Conservation (phyloP, 805 yeast species). For the Pichia cabralensis region DNA sequence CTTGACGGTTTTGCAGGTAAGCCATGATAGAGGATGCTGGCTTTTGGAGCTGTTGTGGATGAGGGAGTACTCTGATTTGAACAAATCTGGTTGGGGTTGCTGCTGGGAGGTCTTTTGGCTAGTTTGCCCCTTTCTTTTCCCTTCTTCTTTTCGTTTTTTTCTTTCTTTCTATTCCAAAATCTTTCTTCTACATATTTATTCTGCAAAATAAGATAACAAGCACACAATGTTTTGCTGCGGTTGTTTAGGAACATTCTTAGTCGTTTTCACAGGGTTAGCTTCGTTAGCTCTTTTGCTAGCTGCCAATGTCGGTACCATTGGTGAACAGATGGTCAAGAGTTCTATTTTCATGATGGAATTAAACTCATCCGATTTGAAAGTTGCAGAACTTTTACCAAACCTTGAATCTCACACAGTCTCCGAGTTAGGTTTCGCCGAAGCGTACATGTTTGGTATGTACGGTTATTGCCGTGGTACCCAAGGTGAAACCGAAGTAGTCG, state of each 20-base stretch:
- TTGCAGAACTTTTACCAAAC: conserved; percentile 9
- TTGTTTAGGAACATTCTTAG: conserved; percentile 4
- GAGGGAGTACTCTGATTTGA: too few species aligned
- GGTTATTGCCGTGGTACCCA: conserved; percentile 46
- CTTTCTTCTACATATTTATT: too few species aligned
- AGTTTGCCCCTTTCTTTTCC: too few species aligned
- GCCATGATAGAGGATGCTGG: too few species aligned
- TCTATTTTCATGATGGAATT: conserved; percentile 40
- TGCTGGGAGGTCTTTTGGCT: too few species aligned
- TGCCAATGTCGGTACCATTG: conserved; percentile 44
- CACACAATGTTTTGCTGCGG: conserved; percentile 7
- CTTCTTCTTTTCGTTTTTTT: not conserved
- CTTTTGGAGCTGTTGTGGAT: too few species aligned
- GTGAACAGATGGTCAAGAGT: conserved; percentile 31
- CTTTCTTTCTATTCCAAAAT: not conserved
- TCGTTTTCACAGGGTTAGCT: conserved; percentile 22
- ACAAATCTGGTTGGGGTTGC: too few species aligned
- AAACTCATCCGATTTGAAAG: conserved; percentile 26
- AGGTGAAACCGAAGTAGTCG: conserved; percentile 9
- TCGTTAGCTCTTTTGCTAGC: conserved; percentile 38
- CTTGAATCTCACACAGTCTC: not conserved
- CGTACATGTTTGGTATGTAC: conserved; percentile 51
- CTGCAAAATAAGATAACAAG: too few species aligned
- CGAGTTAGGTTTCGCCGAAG: conserved; percentile 33
- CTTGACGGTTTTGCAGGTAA: too few species aligned